phyloP scores from a whole-genome alignment of 768 basidiomycete species.

The Phanerodontia chrysosporium region DNA sequence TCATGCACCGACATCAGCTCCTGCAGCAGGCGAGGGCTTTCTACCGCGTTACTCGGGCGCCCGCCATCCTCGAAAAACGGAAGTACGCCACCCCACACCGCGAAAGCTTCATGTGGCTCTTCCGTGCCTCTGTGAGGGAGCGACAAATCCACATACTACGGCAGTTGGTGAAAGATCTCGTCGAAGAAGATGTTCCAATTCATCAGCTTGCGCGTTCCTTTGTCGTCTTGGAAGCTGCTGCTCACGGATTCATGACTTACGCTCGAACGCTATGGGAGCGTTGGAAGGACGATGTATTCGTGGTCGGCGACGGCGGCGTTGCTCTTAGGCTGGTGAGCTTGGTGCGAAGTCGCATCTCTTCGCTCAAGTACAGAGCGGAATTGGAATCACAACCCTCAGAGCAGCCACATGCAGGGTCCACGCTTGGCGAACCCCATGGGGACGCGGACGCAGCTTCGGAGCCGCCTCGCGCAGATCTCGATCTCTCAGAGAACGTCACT shows the following conservation, averaged over 20 bases:
- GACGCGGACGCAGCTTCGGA: neutral
- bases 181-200: slow-evolving; percentile 36
- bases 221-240: slow-evolving; percentile 46
- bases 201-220: slow-evolving; percentile 40
- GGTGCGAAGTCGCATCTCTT: slow-evolving; percentile 26
- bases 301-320: slow-evolving; percentile 41
- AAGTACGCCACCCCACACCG: slow-evolving; percentile 50
- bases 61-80: slow-evolving; percentile 26
- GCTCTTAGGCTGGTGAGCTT: slow-evolving; percentile 50
- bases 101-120: slow-evolving; percentile 45
- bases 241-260: slow-evolving; percentile 40
- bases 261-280: slow-evolving; percentile 57
- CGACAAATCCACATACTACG: slow-evolving; percentile 44
- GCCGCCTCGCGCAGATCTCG: neutral
- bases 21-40: slow-evolving; percentile 38
- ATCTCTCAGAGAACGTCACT: neutral
- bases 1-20: slow-evolving; percentile 11
- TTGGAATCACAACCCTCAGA: neutral
- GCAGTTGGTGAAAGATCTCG: slow-evolving; percentile 45
- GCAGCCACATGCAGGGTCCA: neutral
- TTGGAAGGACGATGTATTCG: slow-evolving; percentile 30
- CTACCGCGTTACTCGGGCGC: slow-evolving; percentile 42
- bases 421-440: neutral
- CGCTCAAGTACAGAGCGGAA: neutral
- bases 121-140: slow-evolving; percentile 37